Evolutionary conservation across 345 rosid genomes (phyloP).

Genomic region (Citrus australasica): DNA sequence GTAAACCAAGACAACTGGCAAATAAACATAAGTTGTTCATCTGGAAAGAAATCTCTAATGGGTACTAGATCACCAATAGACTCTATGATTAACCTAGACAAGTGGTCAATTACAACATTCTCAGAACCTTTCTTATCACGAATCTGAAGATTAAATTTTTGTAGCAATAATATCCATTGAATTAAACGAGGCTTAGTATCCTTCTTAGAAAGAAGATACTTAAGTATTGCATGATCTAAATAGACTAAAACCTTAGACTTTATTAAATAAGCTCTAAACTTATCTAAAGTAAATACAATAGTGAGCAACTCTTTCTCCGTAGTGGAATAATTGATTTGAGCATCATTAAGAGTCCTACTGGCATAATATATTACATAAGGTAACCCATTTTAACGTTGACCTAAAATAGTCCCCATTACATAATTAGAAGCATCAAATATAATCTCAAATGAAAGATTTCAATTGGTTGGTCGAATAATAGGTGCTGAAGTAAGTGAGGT

Average conservation of each 20-base stretch:
- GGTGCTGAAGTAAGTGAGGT: not conserved
- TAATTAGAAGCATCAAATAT: not conserved
- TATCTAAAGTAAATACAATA: too few species aligned
- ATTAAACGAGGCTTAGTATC: not conserved
- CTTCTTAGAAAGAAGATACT: too few species aligned
- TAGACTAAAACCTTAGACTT: too few species aligned
- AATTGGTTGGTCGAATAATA: not conserved
- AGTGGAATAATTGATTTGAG: not conserved
- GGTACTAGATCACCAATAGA: too few species aligned
- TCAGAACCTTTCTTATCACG: not conserved
- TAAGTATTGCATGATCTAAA: not conserved
- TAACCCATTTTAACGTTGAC: not conserved
- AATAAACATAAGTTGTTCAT: not conserved
- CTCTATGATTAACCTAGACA: too few species aligned
- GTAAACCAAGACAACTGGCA: not conserved
- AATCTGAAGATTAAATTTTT: not conserved
- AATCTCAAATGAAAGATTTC: too few species aligned
- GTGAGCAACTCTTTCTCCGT: not conserved
- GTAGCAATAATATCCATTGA: not conserved
- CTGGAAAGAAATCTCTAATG: not conserved
- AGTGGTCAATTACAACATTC: not conserved
- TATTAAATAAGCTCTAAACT: not conserved
- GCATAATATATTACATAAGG: too few species aligned
- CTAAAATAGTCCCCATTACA: not conserved
- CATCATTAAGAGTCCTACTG: not conserved